These are phyloP conservation scores for Vinca minor DNA, from an alignment of 257 asterid genomes.

Conservation along the genomic window DNA sequence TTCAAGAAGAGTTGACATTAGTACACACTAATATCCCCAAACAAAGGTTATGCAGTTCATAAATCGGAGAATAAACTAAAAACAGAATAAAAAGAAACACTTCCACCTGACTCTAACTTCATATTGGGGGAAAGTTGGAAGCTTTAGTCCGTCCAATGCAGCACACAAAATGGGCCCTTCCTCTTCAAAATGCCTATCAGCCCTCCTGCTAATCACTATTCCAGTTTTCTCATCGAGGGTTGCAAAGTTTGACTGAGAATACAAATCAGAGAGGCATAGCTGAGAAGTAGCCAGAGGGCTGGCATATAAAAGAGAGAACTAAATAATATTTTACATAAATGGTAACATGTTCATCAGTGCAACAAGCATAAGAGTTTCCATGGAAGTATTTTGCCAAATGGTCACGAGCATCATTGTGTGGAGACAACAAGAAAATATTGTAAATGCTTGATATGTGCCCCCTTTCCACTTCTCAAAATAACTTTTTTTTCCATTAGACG, in stretches of 20 bases:
- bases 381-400: too few species aligned
- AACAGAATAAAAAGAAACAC: slow-evolving; percentile 10
- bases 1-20: neutral
- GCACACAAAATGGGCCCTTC: slow-evolving; percentile 95
- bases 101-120: slow-evolving; percentile 93
- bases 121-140: slow-evolving; percentile 69
- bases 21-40: neutral
- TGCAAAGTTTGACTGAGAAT: slow-evolving; percentile 80
- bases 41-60: neutral
- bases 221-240: slow-evolving; percentile 81
- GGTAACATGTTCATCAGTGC: too few species aligned
- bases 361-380: too few species aligned
- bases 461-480: too few species aligned
- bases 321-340: neutral
- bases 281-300: neutral
- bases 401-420: too few species aligned
- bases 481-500: too few species aligned
- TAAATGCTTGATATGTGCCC: too few species aligned
- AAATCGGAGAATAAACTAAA: neutral
- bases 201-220: slow-evolving; percentile 81
- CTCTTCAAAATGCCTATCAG: slow-evolving; percentile 98
- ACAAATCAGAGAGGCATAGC: slow-evolving; percentile 6
- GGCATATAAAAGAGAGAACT: neutral
- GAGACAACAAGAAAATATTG: too few species aligned
- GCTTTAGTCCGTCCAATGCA: slow-evolving; percentile 85